Conservation (phyloP, 768 basidiomycete species). For the Coprinellus aureogranulatus region DNA sequence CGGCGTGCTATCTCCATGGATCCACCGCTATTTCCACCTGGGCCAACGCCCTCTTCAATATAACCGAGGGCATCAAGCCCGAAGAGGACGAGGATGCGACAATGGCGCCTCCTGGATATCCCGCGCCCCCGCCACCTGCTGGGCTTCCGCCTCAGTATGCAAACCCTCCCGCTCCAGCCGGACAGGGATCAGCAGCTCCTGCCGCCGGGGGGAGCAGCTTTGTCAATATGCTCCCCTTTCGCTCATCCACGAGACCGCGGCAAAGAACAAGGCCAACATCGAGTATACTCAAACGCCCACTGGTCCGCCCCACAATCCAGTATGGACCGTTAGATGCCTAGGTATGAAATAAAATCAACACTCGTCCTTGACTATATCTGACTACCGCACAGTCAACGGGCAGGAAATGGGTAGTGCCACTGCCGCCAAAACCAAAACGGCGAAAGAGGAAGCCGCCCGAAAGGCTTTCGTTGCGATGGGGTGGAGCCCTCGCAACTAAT, state of each 20-base stretch:
- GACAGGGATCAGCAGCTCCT: background rate
- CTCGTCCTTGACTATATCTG: background rate
- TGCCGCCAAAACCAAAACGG: slow-evolving; percentile 60
- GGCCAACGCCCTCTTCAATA: background rate
- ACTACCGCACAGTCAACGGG: slow-evolving; percentile 43
- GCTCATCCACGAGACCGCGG: slow-evolving; percentile 52
- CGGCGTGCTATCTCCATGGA: background rate
- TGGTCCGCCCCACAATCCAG: slow-evolving; percentile 54
- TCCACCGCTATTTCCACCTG: background rate
- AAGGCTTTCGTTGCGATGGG: slow-evolving; percentile 52
- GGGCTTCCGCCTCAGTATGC: background rate
- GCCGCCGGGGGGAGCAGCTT: background rate
- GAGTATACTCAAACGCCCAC: slow-evolving; percentile 43
- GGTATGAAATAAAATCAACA: slow-evolving; percentile 35
- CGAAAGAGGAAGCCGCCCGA: slow-evolving; percentile 57
- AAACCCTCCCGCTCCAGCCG: too few species aligned
- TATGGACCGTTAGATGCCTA: slow-evolving; percentile 53
- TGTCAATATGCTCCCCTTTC: slow-evolving; percentile 33
- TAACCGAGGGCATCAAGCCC: background rate
- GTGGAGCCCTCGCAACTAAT: slow-evolving; percentile 36
- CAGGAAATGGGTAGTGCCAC: slow-evolving; percentile 44
- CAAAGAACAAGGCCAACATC: slow-evolving; percentile 40
- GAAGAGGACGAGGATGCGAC: slow-evolving; percentile 3
- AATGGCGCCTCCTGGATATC: slow-evolving; percentile 17
- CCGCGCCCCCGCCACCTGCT: slow-evolving; percentile 9